phyloP scores from a whole-genome alignment of 1,284 basidiomycete genomes.

The Tilletia walkeri region DNA sequence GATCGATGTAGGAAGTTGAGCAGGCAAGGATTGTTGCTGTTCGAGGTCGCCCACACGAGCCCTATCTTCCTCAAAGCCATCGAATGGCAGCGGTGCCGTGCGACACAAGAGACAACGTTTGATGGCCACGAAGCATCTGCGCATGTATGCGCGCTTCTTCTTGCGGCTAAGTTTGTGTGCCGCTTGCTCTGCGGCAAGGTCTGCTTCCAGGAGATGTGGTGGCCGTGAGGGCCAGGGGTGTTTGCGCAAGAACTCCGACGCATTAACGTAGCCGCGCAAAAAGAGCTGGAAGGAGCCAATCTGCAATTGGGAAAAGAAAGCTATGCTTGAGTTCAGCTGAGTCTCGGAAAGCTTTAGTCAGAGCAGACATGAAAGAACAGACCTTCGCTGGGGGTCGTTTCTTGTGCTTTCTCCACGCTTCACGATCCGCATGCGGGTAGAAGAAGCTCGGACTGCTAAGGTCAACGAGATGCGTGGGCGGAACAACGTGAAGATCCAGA shows the following conservation, averaged over 20 bases:
- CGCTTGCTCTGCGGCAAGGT: conserved; percentile 75
- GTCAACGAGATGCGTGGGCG: conserved; percentile 77
- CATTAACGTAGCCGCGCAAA: conserved; percentile 79
- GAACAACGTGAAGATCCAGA: conserved; percentile 75
- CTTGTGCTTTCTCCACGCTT: conserved; percentile 33
- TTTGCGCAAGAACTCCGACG: conserved; percentile 77
- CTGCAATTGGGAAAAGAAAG: conserved; percentile 65
- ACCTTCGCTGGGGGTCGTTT: conserved; percentile 36
- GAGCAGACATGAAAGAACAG: background rate
- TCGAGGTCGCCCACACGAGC: conserved; percentile 29
- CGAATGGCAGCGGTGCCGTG: conserved; percentile 70
- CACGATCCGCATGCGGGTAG: conserved; percentile 47
- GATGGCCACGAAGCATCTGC: conserved; percentile 43
- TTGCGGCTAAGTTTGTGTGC: conserved; percentile 48
- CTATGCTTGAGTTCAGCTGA: too few relatives aligned
- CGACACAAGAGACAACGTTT: conserved; percentile 59
- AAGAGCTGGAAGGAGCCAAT: conserved; percentile 88
- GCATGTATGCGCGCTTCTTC: conserved; percentile 39
- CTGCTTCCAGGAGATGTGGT: conserved; percentile 57
- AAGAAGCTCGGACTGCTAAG: conserved; percentile 63
- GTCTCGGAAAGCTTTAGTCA: background rate
- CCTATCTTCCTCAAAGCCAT: conserved; percentile 53
- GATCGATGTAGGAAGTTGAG: background rate
- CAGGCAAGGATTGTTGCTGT: conserved; percentile 60
- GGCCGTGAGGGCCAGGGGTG: conserved; percentile 85